Conservation (phyloP, 2,329 filamentous ascomycete genomes). For the Calonectria montana region DNA sequence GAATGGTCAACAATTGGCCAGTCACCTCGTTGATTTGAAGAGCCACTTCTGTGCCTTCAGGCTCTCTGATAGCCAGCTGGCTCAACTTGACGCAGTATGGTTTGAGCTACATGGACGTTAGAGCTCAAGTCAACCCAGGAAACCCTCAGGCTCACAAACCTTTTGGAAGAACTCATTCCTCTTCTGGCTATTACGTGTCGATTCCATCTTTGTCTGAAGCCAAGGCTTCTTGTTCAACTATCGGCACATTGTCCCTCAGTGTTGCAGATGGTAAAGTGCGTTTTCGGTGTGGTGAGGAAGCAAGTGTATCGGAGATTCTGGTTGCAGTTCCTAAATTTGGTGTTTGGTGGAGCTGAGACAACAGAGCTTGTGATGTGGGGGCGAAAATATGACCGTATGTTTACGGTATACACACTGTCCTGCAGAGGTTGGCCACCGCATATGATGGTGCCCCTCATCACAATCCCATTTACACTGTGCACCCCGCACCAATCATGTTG, state of each 20-base stretch:
- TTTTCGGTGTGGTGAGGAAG: neutral
- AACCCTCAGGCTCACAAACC: constrained; percentile 24
- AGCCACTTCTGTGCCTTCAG: constrained; percentile 53
- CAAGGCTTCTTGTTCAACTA: constrained; percentile 33
- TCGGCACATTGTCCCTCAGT: constrained; percentile 33
- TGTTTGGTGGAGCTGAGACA: constrained; percentile 6
- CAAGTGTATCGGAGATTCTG: neutral
- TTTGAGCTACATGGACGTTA: constrained; percentile 62
- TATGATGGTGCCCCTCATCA: neutral
- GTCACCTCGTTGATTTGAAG: constrained; percentile 60
- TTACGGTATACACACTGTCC: neutral
- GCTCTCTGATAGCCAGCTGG: constrained; percentile 63
- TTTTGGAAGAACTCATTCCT: constrained; percentile 48
- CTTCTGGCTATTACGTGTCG: constrained; percentile 34
- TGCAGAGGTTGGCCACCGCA: too few species aligned
- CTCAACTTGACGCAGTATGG: constrained; percentile 71
- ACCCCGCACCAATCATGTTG: neutral
- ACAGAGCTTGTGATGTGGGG: neutral
- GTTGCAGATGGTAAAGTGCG: neutral
- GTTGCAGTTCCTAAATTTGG: constrained; percentile 12
- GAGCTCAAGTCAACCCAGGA: neutral
- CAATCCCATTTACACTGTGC: neutral
- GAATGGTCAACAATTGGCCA: constrained; percentile 57
- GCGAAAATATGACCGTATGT: neutral
- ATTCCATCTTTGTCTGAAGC: constrained; percentile 41